Evolutionary conservation across 108 stramenopile species (phyloP).

Genomic region (Skeletonema marinoi): DNA sequence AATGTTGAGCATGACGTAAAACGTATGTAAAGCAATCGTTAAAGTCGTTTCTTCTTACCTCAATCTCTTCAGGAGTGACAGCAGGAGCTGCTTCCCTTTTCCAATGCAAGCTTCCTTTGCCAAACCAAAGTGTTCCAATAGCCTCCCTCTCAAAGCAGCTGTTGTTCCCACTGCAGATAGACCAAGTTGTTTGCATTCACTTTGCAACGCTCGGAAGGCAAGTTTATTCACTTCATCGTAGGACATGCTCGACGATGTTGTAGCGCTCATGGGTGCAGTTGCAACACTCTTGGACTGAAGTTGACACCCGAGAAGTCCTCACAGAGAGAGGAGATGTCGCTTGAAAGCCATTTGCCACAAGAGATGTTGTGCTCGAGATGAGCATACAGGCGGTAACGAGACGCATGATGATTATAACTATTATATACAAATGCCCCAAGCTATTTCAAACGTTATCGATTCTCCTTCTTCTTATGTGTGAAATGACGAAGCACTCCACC

Average conservation of each 20-base stretch:
- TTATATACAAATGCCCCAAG: neutral
- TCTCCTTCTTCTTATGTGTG: neutral
- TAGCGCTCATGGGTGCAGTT: neutral
- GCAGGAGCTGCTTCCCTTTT: slow-evolving; percentile 10
- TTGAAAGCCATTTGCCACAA: neutral
- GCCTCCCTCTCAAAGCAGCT: slow-evolving; percentile 57
- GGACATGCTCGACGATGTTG: neutral
- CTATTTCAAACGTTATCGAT: neutral
- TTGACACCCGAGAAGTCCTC: neutral
- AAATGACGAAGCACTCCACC: neutral
- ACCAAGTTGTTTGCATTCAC: slow-evolving; percentile 57
- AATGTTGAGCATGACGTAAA: neutral
- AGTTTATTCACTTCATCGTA: slow-evolving; percentile 54
- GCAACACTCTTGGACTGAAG: neutral
- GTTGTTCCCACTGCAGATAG: slow-evolving; percentile 70
- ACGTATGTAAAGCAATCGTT: neutral
- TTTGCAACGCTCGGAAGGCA: slow-evolving; percentile 67
- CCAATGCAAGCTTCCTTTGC: slow-evolving; percentile 38
- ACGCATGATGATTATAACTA: neutral
- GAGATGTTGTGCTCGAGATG: slow-evolving; percentile 2
- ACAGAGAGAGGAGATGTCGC: neutral
- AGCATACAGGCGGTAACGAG: neutral
- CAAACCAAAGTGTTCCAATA: slow-evolving; percentile 55
- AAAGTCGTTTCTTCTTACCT: slow-evolving; percentile 7
- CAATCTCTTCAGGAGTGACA: slow-evolving; percentile 36